Percentiles rank a stretch among this genome's conserved stretches.
Evolutionary conservation across 78 protist genomes (phyloP).

Genomic region (Chrysochromulina parva): DNA sequence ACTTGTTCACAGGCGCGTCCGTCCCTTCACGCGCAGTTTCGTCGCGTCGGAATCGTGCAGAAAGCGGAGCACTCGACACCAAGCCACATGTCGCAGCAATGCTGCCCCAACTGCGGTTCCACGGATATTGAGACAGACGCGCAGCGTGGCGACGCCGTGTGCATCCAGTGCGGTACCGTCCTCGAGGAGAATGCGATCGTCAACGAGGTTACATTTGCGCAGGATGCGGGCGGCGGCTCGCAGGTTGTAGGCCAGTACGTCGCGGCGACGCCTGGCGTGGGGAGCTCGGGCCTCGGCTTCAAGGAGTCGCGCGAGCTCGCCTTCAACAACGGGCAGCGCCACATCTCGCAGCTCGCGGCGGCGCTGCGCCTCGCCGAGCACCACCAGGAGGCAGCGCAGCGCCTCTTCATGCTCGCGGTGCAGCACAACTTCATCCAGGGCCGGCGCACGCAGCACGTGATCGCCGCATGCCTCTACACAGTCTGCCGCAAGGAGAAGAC

Average conservation of each 20-base stretch:
- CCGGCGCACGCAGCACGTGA: constrained; percentile 60
- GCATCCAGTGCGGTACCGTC: constrained; percentile 38
- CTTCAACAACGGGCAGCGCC: constrained; percentile 32
- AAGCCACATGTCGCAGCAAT: too few species aligned
- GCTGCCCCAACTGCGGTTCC: background rate
- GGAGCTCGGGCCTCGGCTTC: background rate
- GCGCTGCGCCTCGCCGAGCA: constrained; percentile 4
- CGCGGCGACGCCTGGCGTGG: background rate
- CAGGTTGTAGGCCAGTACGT: constrained; percentile 56
- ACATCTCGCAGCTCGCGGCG: constrained; percentile 45
- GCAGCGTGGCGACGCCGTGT: constrained; percentile 25
- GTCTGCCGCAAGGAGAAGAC: constrained; percentile 67
- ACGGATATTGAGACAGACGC: constrained; percentile 26
- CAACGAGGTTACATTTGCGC: constrained; percentile 38
- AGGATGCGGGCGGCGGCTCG: constrained; percentile 36
- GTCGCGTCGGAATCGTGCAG: too few species aligned
- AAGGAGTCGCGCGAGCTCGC: constrained; percentile 51
- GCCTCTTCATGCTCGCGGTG: constrained; percentile 19
- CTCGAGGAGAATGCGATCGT: constrained; percentile 55
- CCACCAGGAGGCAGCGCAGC: constrained; percentile 57
- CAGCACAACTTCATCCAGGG: constrained; percentile 66
- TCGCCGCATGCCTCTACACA: constrained; percentile 86
- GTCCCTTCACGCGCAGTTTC: too few species aligned
- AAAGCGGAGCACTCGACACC: too few species aligned
- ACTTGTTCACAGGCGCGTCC: too few species aligned